Conservation (phyloP, 2,329 filamentous ascomycete species). For the Podosphaera fusca region DNA sequence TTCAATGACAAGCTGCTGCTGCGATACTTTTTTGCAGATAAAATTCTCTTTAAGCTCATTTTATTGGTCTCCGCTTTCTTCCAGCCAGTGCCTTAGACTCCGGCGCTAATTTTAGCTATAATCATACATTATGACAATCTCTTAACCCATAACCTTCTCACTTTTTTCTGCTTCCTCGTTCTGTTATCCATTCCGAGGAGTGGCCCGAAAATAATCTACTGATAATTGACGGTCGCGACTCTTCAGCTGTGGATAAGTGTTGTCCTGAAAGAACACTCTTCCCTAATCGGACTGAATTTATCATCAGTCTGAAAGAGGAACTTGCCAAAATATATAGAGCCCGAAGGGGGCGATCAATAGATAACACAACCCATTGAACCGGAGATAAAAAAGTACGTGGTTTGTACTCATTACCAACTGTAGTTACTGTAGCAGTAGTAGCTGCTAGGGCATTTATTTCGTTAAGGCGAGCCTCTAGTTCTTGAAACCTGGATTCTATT, state of each 20-base stretch:
- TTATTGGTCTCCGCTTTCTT: background rate
- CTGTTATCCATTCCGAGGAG: background rate
- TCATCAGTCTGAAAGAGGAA: slow-evolving; percentile 5
- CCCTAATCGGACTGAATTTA: background rate
- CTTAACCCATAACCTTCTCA: background rate
- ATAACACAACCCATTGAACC: slow-evolving; percentile 12
- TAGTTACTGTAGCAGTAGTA: slow-evolving; percentile 51
- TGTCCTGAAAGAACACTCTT: background rate
- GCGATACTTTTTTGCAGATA: too few species aligned
- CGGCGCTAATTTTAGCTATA: background rate
- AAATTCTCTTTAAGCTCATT: background rate
- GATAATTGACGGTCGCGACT: background rate
- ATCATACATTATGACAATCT: background rate
- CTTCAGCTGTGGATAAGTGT: background rate
- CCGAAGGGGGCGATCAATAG: slow-evolving; percentile 13
- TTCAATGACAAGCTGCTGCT: background rate
- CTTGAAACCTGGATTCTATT: slow-evolving; percentile 50
- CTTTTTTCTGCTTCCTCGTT: background rate
- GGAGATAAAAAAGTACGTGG: slow-evolving; percentile 8
- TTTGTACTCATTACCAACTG: slow-evolving; percentile 23
- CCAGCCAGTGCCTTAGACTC: background rate
- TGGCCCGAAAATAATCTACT: background rate
- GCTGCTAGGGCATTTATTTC: slow-evolving; percentile 67
- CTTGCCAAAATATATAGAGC: slow-evolving; percentile 7
- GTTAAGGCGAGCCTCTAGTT: slow-evolving; percentile 46